Evolutionary conservation across 2,329 filamentous ascomycete species (phyloP).

Genomic region (Hypoxylon sp.): DNA sequence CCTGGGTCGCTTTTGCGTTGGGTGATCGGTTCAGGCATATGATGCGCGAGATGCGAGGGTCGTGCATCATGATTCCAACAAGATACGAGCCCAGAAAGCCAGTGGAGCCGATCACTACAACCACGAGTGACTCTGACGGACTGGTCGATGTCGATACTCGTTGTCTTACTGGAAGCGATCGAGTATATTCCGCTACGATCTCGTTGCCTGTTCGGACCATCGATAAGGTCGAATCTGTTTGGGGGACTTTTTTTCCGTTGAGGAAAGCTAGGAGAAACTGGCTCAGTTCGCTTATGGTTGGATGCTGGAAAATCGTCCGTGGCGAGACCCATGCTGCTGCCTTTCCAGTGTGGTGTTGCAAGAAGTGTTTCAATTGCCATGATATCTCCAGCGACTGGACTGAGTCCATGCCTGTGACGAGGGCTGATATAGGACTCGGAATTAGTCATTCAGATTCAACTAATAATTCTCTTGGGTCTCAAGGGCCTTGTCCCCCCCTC

Average conservation of each 20-base stretch:
- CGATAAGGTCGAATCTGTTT: conserved; percentile 4
- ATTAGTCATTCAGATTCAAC: conserved; percentile 24
- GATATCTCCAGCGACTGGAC: conserved; percentile 24
- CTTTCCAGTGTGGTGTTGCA: conserved; percentile 7
- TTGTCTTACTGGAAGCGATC: too few relatives aligned
- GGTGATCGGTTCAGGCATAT: conserved; percentile 16
- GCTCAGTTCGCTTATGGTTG: conserved; percentile 18
- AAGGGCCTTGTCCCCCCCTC: too few relatives aligned
- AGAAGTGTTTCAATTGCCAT: conserved; percentile 17
- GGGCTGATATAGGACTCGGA: too few relatives aligned
- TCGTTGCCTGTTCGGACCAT: conserved; percentile 4
- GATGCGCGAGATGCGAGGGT: conserved; percentile 11
- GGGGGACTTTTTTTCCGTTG: conserved; percentile 12
- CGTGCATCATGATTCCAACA: conserved; percentile 3
- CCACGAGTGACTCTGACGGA: too few relatives aligned
- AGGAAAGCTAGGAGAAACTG: conserved; percentile 18
- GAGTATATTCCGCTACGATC: too few relatives aligned
- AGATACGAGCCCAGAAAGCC: conserved; percentile 29
- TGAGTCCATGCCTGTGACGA: conserved; percentile 33
- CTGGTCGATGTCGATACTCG: too few relatives aligned
- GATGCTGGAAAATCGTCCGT: conserved; percentile 22
- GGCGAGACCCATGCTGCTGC: conserved; percentile 23
- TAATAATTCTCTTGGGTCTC: too few relatives aligned
- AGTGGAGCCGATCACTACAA: conserved; percentile 32
- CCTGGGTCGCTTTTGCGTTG: conserved; percentile 4